Evolutionary conservation across 768 basidiomycete genomes (phyloP).

Genomic region (Rhizopogon rudus): DNA sequence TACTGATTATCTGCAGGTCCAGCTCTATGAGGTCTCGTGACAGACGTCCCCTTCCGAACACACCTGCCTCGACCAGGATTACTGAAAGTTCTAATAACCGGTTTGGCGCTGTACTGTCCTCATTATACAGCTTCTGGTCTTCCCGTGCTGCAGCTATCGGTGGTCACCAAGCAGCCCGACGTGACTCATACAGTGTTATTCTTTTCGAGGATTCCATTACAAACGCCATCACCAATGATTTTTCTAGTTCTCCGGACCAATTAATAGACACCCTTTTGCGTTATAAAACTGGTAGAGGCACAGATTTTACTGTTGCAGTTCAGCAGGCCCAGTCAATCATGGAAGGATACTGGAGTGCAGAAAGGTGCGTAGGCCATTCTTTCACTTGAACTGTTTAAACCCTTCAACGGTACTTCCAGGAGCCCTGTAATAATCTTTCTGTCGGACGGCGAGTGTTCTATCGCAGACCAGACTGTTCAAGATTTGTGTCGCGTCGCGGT

Average conservation of each 20-base stretch:
- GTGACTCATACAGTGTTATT: conserved; percentile 54
- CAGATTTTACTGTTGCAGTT: conserved; percentile 41
- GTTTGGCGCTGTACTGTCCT: conserved; percentile 55
- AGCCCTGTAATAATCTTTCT: conserved; percentile 47
- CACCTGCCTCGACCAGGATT: conserved; percentile 37
- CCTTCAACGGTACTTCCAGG: conserved; percentile 15
- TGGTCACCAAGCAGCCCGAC: conserved; percentile 24
- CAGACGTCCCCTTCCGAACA: conserved; percentile 37
- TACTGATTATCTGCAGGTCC: conserved; percentile 32
- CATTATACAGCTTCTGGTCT: conserved; percentile 51
- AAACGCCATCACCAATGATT: conserved; percentile 39
- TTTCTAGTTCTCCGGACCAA: conserved; percentile 37
- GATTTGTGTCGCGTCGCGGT: conserved; percentile 38
- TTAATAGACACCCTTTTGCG: conserved; percentile 36
- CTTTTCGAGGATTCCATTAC: conserved; percentile 32
- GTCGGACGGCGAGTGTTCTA: conserved; percentile 46
- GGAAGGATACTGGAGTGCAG: conserved; percentile 44
- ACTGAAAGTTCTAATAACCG: conserved; percentile 36
- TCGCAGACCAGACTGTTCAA: conserved; percentile 32
- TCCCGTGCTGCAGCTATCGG: conserved; percentile 39
- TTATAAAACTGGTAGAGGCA: conserved; percentile 29
- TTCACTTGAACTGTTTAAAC: background rate
- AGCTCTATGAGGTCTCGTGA: conserved; percentile 42
- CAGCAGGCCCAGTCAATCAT: conserved; percentile 30
- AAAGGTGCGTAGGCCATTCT: conserved; percentile 30